Evolutionary conservation across 306 rosid genomes (phyloP).

Genomic region (peach (Prunus persica)): Prunus_persica_NCBIv2 NC_034013.1:14726001-14726500

Average conservation of each 20-base stretch:
- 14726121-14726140: neutral
- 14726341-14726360: neutral
- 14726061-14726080: conserved; percentile 3
- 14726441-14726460: neutral
- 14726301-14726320: neutral
- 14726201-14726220: neutral
- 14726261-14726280: neutral
- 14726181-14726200: neutral
- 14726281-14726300: neutral
- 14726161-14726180: neutral
- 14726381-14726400: neutral
- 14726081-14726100: conserved; percentile 4
- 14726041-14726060: neutral
- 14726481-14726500: neutral
- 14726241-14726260: neutral
- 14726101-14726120: neutral
- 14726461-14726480: neutral
- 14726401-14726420: too few relatives aligned
- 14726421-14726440: too few relatives aligned
- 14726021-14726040: neutral
- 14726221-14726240: neutral
- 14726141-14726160: neutral
- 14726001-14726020: conserved; percentile 98
- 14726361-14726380: neutral
- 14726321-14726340: neutral